Conservation (phyloP, 169 alveolate genomes). For the Plasmodium vinckei region DNA sequence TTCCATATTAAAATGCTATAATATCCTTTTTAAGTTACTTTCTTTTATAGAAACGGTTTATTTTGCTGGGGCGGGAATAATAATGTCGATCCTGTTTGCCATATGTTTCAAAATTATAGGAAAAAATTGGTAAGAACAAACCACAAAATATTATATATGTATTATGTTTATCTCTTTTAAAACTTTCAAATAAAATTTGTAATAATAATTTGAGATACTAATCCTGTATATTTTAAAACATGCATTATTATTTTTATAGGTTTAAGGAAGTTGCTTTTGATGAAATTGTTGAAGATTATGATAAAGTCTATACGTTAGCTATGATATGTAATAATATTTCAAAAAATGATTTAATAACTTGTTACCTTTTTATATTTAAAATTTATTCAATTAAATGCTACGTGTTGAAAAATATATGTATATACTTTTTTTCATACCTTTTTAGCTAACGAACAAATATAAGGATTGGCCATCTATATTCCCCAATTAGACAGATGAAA, state of each 20-base stretch:
- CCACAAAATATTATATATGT: background rate
- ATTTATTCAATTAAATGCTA: background rate
- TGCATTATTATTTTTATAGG: slow-evolving; percentile 4
- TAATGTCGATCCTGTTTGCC: slow-evolving; percentile 65
- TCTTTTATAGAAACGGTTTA: slow-evolving; percentile 70
- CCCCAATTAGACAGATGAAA: slow-evolving; percentile 2
- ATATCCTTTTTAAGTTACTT: slow-evolving; percentile 58
- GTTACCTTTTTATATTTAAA: background rate
- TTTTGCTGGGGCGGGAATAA: slow-evolving; percentile 76
- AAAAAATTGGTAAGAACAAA: slow-evolving; percentile 28
- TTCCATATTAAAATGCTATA: slow-evolving; percentile 17
- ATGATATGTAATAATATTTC: slow-evolving; percentile 54
- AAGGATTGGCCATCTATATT: background rate
- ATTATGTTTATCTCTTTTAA: background rate
- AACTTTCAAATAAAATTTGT: background rate
- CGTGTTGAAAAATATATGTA: background rate
- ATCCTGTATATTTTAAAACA: background rate
- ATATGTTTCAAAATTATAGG: slow-evolving; percentile 45
- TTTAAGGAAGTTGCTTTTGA: slow-evolving; percentile 66
- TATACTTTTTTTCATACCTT: slow-evolving; percentile 8
- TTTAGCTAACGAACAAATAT: slow-evolving; percentile 38
- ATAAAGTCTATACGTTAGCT: slow-evolving; percentile 61
- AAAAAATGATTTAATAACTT: background rate
- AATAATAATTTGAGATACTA: slow-evolving; percentile 1
- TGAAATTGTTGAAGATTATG: slow-evolving; percentile 54